Evolutionary conservation across 2,329 filamentous ascomycete genomes (phyloP).

Genomic region (Fonsecaea monophora): DNA sequence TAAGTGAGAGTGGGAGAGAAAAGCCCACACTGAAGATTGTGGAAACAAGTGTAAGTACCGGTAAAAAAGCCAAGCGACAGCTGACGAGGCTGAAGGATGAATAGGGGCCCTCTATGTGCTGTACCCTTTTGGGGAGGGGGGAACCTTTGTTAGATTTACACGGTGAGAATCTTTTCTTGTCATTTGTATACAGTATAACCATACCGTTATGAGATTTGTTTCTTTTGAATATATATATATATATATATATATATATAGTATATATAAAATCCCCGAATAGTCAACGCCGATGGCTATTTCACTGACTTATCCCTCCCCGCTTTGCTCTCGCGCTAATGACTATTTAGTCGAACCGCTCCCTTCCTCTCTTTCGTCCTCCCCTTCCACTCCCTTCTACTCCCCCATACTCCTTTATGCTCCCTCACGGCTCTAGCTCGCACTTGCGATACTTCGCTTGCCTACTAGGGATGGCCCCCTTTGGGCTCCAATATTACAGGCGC

Average conservation of each 20-base stretch:
- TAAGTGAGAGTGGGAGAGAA: background rate
- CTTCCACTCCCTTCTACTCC: slow-evolving; percentile 35
- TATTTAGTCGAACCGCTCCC: slow-evolving; percentile 21
- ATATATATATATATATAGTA: slow-evolving; percentile 8
- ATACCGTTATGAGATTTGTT: too few species aligned
- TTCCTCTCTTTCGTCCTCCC: slow-evolving; percentile 33
- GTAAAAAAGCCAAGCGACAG: background rate
- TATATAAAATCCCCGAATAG: slow-evolving; percentile 1
- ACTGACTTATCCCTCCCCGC: slow-evolving; percentile 36
- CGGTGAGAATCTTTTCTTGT: background rate
- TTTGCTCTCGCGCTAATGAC: slow-evolving; percentile 39
- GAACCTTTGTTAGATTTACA: too few species aligned
- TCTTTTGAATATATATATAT: background rate
- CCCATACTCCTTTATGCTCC: slow-evolving; percentile 18
- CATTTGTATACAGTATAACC: background rate
- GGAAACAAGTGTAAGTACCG: background rate
- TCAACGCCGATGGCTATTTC: slow-evolving; percentile 10
- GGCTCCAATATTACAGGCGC: too few species aligned
- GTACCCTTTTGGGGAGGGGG: too few species aligned
- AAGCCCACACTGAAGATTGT: background rate
- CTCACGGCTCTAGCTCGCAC: too few species aligned
- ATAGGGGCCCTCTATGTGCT: background rate
- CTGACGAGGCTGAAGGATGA: slow-evolving; percentile 7
- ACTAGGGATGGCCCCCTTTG: too few species aligned
- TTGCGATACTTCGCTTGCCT: too few species aligned